A percentile compares a stretch with the other conserved stretches of the same genome.
phyloP scores from a whole-genome alignment of 2,329 filamentous ascomycete genomes.

The Colletotrichum gigasporum region DNA sequence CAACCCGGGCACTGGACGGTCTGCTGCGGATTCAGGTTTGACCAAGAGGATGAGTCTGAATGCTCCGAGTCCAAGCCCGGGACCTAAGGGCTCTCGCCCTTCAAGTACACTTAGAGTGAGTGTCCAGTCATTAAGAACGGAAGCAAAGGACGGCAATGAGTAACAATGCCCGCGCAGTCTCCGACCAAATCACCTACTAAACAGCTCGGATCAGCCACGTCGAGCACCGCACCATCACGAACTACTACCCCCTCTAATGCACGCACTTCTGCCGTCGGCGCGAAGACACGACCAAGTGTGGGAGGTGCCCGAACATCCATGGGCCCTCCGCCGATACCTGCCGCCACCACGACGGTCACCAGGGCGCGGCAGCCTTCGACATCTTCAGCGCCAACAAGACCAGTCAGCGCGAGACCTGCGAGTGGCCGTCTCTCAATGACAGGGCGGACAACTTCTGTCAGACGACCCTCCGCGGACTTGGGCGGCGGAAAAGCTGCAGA shows the following conservation, averaged over 20 bases:
- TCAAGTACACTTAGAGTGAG: constrained; percentile 65
- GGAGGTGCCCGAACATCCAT: constrained; percentile 69
- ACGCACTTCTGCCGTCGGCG: constrained; percentile 52
- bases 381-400: constrained; percentile 44
- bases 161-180: constrained; percentile 58
- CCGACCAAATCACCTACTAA: constrained; percentile 85
- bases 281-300: constrained; percentile 66
- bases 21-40: constrained; percentile 61
- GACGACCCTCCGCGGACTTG: constrained; percentile 58
- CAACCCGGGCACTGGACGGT: constrained; percentile 49
- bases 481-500: constrained; percentile 50
- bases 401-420: constrained; percentile 46
- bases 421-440: constrained; percentile 52
- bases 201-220: constrained; percentile 65
- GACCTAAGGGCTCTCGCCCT: constrained; percentile 63
- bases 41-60: constrained; percentile 75
- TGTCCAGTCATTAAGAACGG: not conserved
- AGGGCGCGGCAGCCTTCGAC: constrained; percentile 54
- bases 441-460: constrained; percentile 48
- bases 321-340: constrained; percentile 69
- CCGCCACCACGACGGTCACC: constrained; percentile 50
- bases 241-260: constrained; percentile 72
- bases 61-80: constrained; percentile 77
- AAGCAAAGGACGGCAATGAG: not conserved
- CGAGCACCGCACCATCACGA: constrained; percentile 68